Evolutionary conservation across 2,329 filamentous ascomycete species (phyloP).

Genomic region (Coniosporium uncinatum): DNA sequence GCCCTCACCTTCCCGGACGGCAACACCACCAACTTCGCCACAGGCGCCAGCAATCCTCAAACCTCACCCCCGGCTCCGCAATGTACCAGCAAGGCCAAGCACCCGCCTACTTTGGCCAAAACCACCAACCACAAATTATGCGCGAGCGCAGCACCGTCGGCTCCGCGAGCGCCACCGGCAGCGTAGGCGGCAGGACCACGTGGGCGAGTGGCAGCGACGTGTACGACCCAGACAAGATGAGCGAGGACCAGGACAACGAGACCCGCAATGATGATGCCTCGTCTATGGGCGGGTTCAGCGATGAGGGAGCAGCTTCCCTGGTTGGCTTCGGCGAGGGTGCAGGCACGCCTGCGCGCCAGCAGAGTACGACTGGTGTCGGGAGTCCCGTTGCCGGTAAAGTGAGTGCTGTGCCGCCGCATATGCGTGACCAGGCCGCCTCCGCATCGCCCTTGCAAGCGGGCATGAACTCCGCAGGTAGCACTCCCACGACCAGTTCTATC

Average conservation of each 20-base stretch:
- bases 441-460: conserved; percentile 23
- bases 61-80: conserved; percentile 36
- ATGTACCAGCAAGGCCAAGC: conserved; percentile 7
- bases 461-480: conserved; percentile 12
- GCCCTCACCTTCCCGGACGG: conserved; percentile 23
- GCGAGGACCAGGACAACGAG: conserved; percentile 42
- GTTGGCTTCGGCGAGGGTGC: conserved; percentile 94
- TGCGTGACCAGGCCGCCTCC: conserved; percentile 13
- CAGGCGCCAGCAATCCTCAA: conserved; percentile 22
- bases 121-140: conserved; percentile 59
- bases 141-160: conserved; percentile 84
- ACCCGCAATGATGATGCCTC: neutral
- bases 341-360: conserved; percentile 40
- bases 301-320: conserved; percentile 76
- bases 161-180: conserved; percentile 82
- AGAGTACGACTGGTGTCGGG: conserved; percentile 61
- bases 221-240: conserved; percentile 62
- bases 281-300: conserved; percentile 72
- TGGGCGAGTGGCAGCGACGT: conserved; percentile 63
- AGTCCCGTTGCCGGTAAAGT: conserved; percentile 62
- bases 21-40: conserved; percentile 36
- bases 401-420: conserved; percentile 2
- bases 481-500: conserved; percentile 19
- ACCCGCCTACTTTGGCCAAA: conserved; percentile 67
- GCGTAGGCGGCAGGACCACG: conserved; percentile 61